These are phyloP conservation scores for Leccinum pachyderme DNA, from an alignment of 1,284 basidiomycete species.

Conservation along the genomic window DNA sequence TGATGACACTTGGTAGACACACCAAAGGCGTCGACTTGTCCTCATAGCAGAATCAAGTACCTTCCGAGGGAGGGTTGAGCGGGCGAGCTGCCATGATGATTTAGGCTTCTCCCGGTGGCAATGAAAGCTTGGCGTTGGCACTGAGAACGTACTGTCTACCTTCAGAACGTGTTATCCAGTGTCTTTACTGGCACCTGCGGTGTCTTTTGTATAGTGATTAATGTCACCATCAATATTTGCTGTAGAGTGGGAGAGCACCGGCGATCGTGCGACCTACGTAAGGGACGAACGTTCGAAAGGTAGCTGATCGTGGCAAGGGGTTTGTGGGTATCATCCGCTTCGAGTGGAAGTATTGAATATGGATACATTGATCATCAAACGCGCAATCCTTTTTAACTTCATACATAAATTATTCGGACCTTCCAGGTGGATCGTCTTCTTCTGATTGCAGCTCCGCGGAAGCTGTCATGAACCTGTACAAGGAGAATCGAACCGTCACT, in stretches of 20 bases:
- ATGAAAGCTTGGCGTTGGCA: neutral
- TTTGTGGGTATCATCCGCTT: too few relatives aligned
- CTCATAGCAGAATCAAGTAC: slow-evolving; percentile 13
- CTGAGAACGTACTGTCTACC: neutral
- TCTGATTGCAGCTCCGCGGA: slow-evolving; percentile 55
- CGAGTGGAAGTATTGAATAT: too few relatives aligned
- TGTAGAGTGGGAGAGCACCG: too few relatives aligned
- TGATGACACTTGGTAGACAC: slow-evolving; percentile 42
- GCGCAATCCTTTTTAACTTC: too few relatives aligned
- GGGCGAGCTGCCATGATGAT: neutral
- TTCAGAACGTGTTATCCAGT: neutral
- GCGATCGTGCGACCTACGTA: neutral
- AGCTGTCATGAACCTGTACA: slow-evolving; percentile 60
- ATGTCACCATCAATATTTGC: neutral
- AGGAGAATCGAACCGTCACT: slow-evolving; percentile 1
- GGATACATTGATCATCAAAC: too few relatives aligned
- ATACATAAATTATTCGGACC: slow-evolving; percentile 6
- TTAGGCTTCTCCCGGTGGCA: neutral
- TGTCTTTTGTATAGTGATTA: neutral
- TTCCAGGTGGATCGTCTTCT: slow-evolving; percentile 23
- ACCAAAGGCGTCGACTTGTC: slow-evolving; percentile 34
- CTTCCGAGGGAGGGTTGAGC: slow-evolving; percentile 15
- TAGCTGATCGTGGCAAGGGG: too few relatives aligned
- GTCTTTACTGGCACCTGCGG: neutral
- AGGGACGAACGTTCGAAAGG: neutral